Base-by-base conservation (phyloP, 805 yeast species). In the Ascoidea tarda region DNA sequence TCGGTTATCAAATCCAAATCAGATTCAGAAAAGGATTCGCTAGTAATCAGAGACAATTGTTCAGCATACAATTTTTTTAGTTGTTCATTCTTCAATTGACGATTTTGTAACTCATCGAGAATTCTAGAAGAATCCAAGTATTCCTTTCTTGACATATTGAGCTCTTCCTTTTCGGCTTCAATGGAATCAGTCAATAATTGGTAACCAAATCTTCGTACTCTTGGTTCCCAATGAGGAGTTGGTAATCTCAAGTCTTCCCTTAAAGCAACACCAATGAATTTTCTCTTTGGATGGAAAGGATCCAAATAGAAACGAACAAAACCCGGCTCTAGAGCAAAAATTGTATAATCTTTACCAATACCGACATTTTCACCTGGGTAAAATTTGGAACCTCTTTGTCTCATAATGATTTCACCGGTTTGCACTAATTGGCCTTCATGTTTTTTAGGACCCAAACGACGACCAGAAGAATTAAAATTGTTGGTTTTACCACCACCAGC, bases 401-500 rank as follows among this genome's bases (percentile, higher is more conserved):
- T 81, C 80, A 86, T 79, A 46, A 93, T 74, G 59, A 93, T 89
- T 62, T 89, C 86, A 6, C 97, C 97, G 1, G 87, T 81, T 50
- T 75, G 74, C 1, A 91, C 96, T 33, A 62, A 62, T 49, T 71
- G 69, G 46, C 93, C 89, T 62, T 91, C 96, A 56, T 84, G 78
- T 50, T 77, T 85, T 69, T 93, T 93, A 44, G 95, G 85, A 32
- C 99, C 99, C 51, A 93, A 71, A 63, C 98, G 75, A 67, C 95
- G 81, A 73, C 99, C 99, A 3, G 88, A 88, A 14, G 99, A 90
- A 66, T 90, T 96, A 65, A 84, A 84, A 80, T 85, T 90, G 59
- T 85, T 86, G 16, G 96, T 86, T 69, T 81, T 86, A n/a, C 97
- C 88, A 60, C 97, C 96, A 21, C 95, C 88, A 6, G 93, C 96